Percentiles rank a stretch among this genome's conserved stretches.
Evolutionary conservation across 148 eudicot genomes (phyloP).

Genomic region (Rhododendron ferrugineum): DNA sequence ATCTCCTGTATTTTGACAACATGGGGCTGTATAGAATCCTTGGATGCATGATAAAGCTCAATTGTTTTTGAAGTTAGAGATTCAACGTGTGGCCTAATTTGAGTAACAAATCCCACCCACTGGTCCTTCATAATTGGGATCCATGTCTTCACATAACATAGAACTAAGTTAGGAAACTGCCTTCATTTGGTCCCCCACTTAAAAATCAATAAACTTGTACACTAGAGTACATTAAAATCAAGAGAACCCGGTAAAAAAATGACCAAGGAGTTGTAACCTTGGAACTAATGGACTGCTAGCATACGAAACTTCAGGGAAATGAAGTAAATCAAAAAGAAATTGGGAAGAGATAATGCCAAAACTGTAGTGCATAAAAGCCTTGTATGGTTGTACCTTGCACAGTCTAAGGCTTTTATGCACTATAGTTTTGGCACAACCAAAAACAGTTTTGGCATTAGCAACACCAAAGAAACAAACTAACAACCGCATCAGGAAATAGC

Average conservation of each 20-base stretch:
- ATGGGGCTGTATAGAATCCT: conserved; percentile 42
- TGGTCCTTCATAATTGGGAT: conserved; percentile 53
- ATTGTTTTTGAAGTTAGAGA: conserved; percentile 33
- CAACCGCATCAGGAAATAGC: not conserved
- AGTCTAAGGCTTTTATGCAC: too few relatives aligned
- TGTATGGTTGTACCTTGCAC: too few relatives aligned
- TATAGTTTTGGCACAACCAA: too few relatives aligned
- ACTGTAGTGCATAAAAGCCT: too few relatives aligned
- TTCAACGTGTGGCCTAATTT: conserved; percentile 41
- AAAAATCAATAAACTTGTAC: conserved; percentile 1
- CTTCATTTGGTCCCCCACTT: not conserved
- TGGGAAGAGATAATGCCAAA: too few relatives aligned
- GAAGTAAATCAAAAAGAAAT: too few relatives aligned
- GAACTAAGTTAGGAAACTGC: not conserved
- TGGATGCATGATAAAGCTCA: conserved; percentile 50
- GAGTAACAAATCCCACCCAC: conserved; percentile 37
- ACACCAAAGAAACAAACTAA: too few relatives aligned
- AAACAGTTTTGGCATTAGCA: too few relatives aligned
- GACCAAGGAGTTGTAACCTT: not conserved
- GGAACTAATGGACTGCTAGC: too few relatives aligned
- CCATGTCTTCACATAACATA: conserved; percentile 42
- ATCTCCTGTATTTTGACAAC: conserved; percentile 41
- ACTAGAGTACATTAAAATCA: not conserved
- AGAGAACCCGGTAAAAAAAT: not conserved
- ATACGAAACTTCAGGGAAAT: too few relatives aligned